Evolutionary conservation across 768 basidiomycete genomes (phyloP).

Genomic region (Tulasnella calospora): DNA sequence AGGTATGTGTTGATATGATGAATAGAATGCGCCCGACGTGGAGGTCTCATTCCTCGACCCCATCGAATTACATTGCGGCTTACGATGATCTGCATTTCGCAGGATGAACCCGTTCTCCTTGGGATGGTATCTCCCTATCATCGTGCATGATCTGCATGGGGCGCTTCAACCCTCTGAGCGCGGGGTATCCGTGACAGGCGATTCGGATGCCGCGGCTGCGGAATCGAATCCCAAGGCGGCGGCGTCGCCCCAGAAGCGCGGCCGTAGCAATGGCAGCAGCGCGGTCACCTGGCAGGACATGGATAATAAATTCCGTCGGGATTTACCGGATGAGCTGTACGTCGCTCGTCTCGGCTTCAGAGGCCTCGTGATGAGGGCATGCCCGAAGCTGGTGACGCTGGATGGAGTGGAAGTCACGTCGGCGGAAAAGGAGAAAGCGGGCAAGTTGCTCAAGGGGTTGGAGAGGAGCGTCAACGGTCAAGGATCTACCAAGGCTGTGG

Average conservation of each 20-base stretch:
- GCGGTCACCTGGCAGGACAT: constrained; percentile 58
- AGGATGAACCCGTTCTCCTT: constrained; percentile 97
- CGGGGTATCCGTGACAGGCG: constrained; percentile 2
- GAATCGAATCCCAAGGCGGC: neutral
- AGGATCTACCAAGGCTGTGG: neutral
- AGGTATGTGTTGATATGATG: constrained; percentile 49
- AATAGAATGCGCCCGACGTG: no score
- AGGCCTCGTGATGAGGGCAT: constrained; percentile 77
- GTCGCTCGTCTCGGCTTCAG: constrained; percentile 84
- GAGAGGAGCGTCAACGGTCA: neutral
- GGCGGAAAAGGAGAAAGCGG: constrained; percentile 82
- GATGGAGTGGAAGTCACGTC: constrained; percentile 81
- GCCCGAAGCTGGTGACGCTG: constrained; percentile 59
- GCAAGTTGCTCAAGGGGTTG: constrained; percentile 53
- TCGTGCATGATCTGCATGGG: constrained; percentile 63
- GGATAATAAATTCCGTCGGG: constrained; percentile 81
- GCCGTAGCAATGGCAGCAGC: constrained; percentile 16
- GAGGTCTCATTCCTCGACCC: no score
- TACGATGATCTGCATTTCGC: constrained; percentile 13
- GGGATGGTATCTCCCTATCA: constrained; percentile 88
- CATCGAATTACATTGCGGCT: constrained; percentile 4
- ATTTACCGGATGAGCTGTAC: constrained; percentile 84
- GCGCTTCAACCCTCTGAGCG: constrained; percentile 59
- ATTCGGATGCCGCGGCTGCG: constrained; percentile 31
- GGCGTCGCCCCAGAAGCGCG: neutral